phyloP scores from a whole-genome alignment of 2,329 filamentous ascomycete species.

The Hymenoscyphus salicellus region DNA sequence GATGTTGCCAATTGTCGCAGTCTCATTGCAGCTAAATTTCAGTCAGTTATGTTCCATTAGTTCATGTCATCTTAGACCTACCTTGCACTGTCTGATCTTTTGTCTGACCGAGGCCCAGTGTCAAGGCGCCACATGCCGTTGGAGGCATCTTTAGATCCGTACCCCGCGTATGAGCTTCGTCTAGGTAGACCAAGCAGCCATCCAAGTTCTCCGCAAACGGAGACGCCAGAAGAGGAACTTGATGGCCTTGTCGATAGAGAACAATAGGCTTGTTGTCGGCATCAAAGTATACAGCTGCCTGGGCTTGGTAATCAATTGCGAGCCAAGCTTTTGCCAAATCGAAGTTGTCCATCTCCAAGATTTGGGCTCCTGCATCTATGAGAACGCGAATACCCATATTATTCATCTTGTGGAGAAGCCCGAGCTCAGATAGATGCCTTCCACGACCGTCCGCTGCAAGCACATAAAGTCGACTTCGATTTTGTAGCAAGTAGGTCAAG shows the following conservation, averaged over 20 bases:
- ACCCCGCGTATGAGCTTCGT: conserved; percentile 32
- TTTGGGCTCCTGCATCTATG: conserved; percentile 63
- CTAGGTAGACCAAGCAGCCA: conserved; percentile 28
- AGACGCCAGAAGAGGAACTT: conserved; percentile 24
- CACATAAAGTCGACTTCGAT: conserved; percentile 53
- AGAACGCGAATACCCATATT: no score
- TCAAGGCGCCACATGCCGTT: conserved; percentile 23
- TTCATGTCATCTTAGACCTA: no score
- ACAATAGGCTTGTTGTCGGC: conserved; percentile 22
- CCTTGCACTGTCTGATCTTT: no score
- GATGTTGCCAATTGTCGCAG: conserved; percentile 53
- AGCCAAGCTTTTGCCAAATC: conserved; percentile 27
- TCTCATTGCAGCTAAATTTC: conserved; percentile 67
- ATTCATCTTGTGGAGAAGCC: no score
- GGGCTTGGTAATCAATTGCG: conserved; percentile 16
- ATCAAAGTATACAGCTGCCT: conserved; percentile 18
- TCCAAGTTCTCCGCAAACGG: conserved; percentile 27
- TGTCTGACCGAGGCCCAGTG: conserved; percentile 24
- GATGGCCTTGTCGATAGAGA: conserved; percentile 18
- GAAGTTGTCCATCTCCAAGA: conserved; percentile 56
- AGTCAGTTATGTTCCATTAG: no score
- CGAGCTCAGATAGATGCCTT: conserved; percentile 46
- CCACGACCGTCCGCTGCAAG: conserved; percentile 42
- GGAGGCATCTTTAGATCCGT: conserved; percentile 28
- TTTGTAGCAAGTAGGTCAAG: conserved; percentile 53